Evolutionary conservation across 352 stramenopile species (phyloP).

Genomic region (Pythium chondricola): DNA sequence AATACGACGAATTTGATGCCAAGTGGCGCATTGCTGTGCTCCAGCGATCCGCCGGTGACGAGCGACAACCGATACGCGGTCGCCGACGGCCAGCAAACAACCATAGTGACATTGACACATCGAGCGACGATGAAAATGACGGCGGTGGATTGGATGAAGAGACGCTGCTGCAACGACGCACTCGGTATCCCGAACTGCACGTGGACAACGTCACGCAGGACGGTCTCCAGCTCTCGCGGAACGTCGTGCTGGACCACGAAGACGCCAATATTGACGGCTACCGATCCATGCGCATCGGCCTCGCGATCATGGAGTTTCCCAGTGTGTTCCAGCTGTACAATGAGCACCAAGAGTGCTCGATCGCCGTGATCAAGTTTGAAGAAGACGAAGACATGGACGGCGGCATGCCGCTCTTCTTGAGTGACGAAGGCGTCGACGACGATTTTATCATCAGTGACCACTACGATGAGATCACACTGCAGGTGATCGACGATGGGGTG

Average conservation of each 20-base stretch:
- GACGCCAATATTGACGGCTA: slow-evolving; percentile 64
- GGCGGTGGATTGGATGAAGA: slow-evolving; percentile 1
- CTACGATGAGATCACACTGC: slow-evolving; percentile 60
- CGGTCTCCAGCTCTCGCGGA: slow-evolving; percentile 40
- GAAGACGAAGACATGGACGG: slow-evolving; percentile 64
- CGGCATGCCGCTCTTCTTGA: slow-evolving; percentile 68
- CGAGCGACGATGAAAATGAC: slow-evolving; percentile 12
- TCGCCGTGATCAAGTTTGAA: slow-evolving; percentile 70
- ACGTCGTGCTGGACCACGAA: slow-evolving; percentile 58
- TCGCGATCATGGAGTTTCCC: slow-evolving; percentile 67
- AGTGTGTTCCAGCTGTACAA: slow-evolving; percentile 62
- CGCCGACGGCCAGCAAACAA: slow-evolving; percentile 10
- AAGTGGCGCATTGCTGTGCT: slow-evolving; percentile 54
- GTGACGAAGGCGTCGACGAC: slow-evolving; percentile 60
- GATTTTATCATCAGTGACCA: slow-evolving; percentile 46
- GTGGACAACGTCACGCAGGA: slow-evolving; percentile 45
- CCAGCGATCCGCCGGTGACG: slow-evolving; percentile 5
- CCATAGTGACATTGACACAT: slow-evolving; percentile 6
- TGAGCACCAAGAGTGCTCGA: slow-evolving; percentile 55
- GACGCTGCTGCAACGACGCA: not conserved
- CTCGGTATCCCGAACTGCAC: slow-evolving; percentile 46
- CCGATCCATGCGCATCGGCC: slow-evolving; percentile 49
- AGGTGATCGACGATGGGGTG: slow-evolving; percentile 47
- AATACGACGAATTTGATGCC: slow-evolving; percentile 43
- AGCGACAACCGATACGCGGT: not conserved